Percentiles rank a stretch among this genome's conserved stretches.
These are phyloP conservation scores for Salix koriyanagi DNA, from an alignment of 345 rosid genomes.

Conservation along the genomic window DNA sequence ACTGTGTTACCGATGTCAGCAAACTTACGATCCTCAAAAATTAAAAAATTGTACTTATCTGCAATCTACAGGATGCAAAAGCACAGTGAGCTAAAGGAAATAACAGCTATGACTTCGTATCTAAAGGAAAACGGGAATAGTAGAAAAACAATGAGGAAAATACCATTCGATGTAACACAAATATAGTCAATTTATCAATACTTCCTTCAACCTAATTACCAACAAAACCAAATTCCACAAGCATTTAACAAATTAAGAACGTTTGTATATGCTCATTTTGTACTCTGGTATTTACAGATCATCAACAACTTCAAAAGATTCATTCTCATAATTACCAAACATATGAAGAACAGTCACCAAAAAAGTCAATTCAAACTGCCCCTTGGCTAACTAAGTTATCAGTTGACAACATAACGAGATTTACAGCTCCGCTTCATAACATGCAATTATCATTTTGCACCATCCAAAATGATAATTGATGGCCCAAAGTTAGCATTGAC, in stretches of 20 bases:
- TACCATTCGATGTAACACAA: background rate
- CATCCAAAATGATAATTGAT: background rate
- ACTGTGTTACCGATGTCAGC: conserved; percentile 99
- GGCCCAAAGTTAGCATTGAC: too few relatives aligned
- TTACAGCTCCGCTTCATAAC: background rate
- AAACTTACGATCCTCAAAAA: conserved; percentile 96
- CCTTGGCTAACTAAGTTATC: background rate
- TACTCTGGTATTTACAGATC: background rate
- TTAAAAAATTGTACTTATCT: conserved; percentile 74
- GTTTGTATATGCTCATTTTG: background rate
- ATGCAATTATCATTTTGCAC: background rate
- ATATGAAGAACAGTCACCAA: background rate
- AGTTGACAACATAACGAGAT: background rate
- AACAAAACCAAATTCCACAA: background rate
- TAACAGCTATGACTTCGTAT: background rate
- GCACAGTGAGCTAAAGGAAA: background rate
- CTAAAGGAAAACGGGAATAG: background rate
- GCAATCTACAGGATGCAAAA: conserved; percentile 53
- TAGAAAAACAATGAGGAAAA: background rate
- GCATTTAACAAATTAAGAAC: background rate
- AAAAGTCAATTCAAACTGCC: background rate
- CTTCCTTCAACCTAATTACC: background rate
- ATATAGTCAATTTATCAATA: background rate
- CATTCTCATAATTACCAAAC: background rate
- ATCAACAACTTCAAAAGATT: background rate